Base-by-base conservation (phyloP, 1,284 basidiomycete species). In the Ceratobasidium sp. region DNA sequence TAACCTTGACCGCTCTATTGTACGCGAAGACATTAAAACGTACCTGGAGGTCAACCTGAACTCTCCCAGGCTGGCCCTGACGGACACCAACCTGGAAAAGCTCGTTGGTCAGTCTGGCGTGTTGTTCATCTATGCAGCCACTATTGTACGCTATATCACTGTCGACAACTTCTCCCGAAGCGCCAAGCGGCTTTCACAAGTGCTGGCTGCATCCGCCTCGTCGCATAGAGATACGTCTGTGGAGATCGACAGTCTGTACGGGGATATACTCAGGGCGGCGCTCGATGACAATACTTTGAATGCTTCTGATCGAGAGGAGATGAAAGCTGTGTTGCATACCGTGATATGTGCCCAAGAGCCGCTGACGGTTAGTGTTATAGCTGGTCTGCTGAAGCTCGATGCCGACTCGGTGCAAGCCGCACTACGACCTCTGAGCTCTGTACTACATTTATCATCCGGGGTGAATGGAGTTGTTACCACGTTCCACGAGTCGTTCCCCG, bases 301-400 rank as follows among this genome's bases (percentile, higher is more conserved):
- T 18, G 44, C 46, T 3, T 21, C n/a, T 2, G 46, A 41, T 13
- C 23, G 32, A 18, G 26, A 13, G 1, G 21, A 47, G 3, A 63
- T 49, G 44, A 49, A 32, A 26, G 1, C 3, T 6, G 28, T 49
- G 23, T n/a, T 63, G 7, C 6, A 47, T 16, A 49, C 61, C 23
- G 61, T 63, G 8, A 3, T 63, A 46, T 63, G 61, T 26, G 61
- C 61, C 18, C 43, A 16, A n/a, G 61, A 63, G 26, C 46, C 44
- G 8, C 61, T 63, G 3, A 23, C 43, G 5, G 30, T 63, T 4
- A 26, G 11, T 28, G 61, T 16, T 6, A 28, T 63, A 2, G 21
- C 61, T 23, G 18, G 46, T 5, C 28, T 63, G 16, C 28, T 63
- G 21, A 13, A 28, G 6, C 50, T 52, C 50, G 23, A 52, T 13